Evolutionary conservation across 441 rosid genomes (phyloP).

Genomic region (Corymbia citriodora): DNA sequence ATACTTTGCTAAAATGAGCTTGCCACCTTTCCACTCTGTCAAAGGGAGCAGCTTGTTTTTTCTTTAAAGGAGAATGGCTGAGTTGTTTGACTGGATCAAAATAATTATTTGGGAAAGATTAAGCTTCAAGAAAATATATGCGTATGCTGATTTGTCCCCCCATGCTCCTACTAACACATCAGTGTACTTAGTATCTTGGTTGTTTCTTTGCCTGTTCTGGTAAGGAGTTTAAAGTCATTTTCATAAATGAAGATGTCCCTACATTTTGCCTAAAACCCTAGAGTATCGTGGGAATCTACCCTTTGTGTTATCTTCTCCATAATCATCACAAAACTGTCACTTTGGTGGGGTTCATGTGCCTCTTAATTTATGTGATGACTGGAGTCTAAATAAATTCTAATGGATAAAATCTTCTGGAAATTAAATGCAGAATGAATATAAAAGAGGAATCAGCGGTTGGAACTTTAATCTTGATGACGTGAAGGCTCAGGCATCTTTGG

Average conservation of each 20-base stretch:
- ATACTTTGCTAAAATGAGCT: neutral
- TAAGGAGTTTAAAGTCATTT: neutral
- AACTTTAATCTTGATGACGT: constrained; percentile 92
- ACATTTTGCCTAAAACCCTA: neutral
- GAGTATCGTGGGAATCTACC: neutral
- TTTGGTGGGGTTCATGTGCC: neutral
- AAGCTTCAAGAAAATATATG: neutral
- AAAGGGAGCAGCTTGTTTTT: neutral
- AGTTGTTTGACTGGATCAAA: neutral
- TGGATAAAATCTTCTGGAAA: neutral
- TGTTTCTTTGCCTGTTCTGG: neutral
- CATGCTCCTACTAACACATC: neutral
- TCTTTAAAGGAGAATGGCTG: neutral
- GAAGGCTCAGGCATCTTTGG: constrained; percentile 98
- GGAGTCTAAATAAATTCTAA: neutral
- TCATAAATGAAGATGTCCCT: neutral
- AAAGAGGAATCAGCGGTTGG: constrained; percentile 97
- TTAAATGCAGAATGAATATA: constrained; percentile 70
- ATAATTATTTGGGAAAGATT: neutral
- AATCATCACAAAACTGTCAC: neutral
- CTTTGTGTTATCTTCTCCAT: neutral
- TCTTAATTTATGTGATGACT: neutral
- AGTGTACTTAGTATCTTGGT: neutral
- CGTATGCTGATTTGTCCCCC: neutral
- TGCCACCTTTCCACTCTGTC: neutral